Evolutionary conservation across 345 rosid genomes (phyloP), one percentile per base, ranked within the genome.

Genomic region (Gossypium rotundifolium): DNA sequence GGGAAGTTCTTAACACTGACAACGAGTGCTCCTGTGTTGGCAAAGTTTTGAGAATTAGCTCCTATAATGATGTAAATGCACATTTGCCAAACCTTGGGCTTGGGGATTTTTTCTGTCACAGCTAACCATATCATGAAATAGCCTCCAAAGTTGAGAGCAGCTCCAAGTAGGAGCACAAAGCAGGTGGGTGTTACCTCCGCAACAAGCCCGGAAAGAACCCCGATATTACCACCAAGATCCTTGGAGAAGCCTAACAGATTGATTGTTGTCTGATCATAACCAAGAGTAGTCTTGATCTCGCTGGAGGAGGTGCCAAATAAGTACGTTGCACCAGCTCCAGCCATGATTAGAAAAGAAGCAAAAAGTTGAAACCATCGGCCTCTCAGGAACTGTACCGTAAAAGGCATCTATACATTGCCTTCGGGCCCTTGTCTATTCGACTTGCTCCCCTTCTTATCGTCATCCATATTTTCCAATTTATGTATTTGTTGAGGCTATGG

Each of bases 271-370:
- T 93, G 97, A 75, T 88, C 97, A 58, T 93, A 91, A 42, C 98
- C 95, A 12, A 93, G 92, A 2, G 85, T 67, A 0, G 88, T 51
- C 67, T 93, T 93, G 73, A 93, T 93, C 20, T 84, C 86, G 76
- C 88, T 89, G 13, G 98, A 93, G 85, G 91, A 93, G 16, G 87
- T 87, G 0, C 94, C 91, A 42, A 93, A 93, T 0, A 93, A 84
- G 80, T 93, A 91, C 0, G 98, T 93, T 17, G 92, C 94, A 4
- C 98, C 96, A n/a, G 96, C 93, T 38, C 96, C 93, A 9, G 91
- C 86, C 98, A 93, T 93, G 76, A 93, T 85, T 59, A 93, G 81
- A 81, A 91, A 93, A 0, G 98, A 87, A 1, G 96, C 98, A 77
- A 89, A 93, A 17, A 91, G 88, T 20, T 90, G 83, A 80, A 93